Conservation (phyloP, 352 stramenopile species). For the Pythium guiyangense region DNA sequence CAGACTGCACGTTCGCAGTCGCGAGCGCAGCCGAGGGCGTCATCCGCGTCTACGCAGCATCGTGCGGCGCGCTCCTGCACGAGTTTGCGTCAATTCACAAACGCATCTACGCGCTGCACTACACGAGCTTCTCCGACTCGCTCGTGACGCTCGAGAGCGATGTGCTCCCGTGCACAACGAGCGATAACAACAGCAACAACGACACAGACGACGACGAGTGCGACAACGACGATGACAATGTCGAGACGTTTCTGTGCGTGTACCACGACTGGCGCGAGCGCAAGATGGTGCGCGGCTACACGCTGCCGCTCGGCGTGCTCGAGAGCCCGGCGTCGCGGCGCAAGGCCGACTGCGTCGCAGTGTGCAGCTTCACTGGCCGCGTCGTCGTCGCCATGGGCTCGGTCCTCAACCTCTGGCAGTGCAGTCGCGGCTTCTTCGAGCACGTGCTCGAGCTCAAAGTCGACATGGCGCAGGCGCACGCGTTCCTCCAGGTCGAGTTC, state of each 20-base stretch:
- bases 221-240: constrained; percentile 23
- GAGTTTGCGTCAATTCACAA: constrained; percentile 79
- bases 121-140: constrained; percentile 85
- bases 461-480: constrained; percentile 70
- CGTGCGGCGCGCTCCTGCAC: constrained; percentile 68
- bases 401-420: constrained; percentile 84
- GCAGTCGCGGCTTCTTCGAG: constrained; percentile 81
- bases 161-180: background rate
- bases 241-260: constrained; percentile 80
- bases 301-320: constrained; percentile 68
- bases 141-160: constrained; percentile 83
- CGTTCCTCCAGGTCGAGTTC: constrained; percentile 67
- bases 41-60: constrained; percentile 78
- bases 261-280: constrained; percentile 86
- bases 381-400: constrained; percentile 73
- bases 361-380: constrained; percentile 81
- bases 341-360: constrained; percentile 64
- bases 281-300: constrained; percentile 79
- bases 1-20: constrained; percentile 73
- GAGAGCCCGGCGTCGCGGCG: constrained; percentile 47
- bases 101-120: constrained; percentile 64
- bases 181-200: constrained; percentile 8
- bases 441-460: constrained; percentile 86
- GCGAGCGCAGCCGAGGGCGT: constrained; percentile 55
- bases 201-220: constrained; percentile 11